Evolutionary conservation across 176 grass and related monocot genomes (phyloP).

Genomic region (Zoysia pacifica): DNA sequence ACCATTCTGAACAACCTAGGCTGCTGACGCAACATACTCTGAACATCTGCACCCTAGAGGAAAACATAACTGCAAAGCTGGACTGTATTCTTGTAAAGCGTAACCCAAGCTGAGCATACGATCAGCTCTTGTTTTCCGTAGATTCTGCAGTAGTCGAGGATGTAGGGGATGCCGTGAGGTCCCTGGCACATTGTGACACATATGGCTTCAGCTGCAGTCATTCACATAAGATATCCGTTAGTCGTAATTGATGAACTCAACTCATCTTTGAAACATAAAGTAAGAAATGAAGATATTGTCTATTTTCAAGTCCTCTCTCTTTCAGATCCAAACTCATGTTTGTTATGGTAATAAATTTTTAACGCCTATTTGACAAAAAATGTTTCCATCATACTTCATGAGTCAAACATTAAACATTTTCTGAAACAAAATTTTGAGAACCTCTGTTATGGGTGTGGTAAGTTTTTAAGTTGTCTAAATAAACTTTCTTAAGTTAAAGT

Average conservation of each 20-base stretch:
- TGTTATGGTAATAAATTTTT: neutral
- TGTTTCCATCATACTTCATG: neutral
- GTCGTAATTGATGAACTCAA: neutral
- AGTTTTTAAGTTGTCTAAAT: neutral
- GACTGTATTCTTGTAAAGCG: constrained; percentile 3
- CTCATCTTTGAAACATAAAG: neutral
- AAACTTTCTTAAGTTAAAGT: neutral
- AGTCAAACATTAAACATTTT: neutral
- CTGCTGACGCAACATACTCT: neutral
- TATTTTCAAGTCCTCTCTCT: neutral
- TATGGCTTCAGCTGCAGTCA: constrained; percentile 84
- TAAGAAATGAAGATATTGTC: neutral
- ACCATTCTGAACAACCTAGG: neutral
- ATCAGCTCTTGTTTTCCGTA: constrained; percentile 60
- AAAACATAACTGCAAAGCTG: neutral
- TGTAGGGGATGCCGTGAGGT: constrained; percentile 45
- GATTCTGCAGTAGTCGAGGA: constrained; percentile 55
- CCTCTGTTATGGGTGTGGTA: neutral
- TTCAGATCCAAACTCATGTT: neutral
- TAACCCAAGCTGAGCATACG: neutral
- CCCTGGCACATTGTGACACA: constrained; percentile 68
- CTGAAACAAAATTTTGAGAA: neutral
- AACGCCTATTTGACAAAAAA: neutral
- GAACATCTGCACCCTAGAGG: too few relatives aligned
- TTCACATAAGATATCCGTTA: constrained; percentile 16